phyloP scores from a whole-genome alignment of 768 basidiomycete genomes.

The Gymnopilus dilepis region DNA sequence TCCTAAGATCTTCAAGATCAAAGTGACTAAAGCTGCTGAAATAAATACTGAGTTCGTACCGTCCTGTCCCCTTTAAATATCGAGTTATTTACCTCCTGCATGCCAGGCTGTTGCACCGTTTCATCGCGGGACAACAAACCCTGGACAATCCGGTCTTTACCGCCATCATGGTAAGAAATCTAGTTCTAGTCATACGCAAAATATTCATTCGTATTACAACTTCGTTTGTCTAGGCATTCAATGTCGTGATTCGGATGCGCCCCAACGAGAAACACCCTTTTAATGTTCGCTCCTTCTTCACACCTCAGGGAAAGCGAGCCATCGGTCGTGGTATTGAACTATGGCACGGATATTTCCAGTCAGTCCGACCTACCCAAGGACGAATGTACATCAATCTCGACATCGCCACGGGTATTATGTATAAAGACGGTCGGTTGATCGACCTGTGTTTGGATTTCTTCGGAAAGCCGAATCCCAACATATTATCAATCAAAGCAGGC shows the following conservation, averaged over 20 bases:
- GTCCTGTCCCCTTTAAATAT: not conserved
- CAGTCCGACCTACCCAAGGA: slow-evolving; percentile 72
- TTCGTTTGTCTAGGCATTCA: slow-evolving; percentile 55
- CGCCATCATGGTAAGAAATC: slow-evolving; percentile 59
- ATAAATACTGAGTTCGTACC: slow-evolving; percentile 36
- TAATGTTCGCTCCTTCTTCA: slow-evolving; percentile 79
- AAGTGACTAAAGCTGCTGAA: slow-evolving; percentile 57
- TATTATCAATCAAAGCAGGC: slow-evolving; percentile 30
- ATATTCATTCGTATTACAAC: not conserved
- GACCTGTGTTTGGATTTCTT: slow-evolving; percentile 64
- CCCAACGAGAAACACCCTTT: slow-evolving; percentile 72
- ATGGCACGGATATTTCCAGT: slow-evolving; percentile 85
- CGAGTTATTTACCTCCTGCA: not conserved
- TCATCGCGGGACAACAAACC: slow-evolving; percentile 61
- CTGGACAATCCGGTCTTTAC: slow-evolving; percentile 60
- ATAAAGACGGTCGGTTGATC: slow-evolving; percentile 64
- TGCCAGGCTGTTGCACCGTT: slow-evolving; percentile 61
- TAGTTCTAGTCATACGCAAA: not conserved
- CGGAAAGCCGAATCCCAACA: slow-evolving; percentile 12
- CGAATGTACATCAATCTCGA: slow-evolving; percentile 77
- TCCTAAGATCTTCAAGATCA: slow-evolving; percentile 71
- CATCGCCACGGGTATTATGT: slow-evolving; percentile 79
- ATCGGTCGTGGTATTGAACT: slow-evolving; percentile 70
- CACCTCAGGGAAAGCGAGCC: slow-evolving; percentile 51
- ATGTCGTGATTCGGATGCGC: slow-evolving; percentile 78